Base-by-base conservation (phyloP, 805 yeast genomes). In the Myxozyma melibiosi region DNA sequence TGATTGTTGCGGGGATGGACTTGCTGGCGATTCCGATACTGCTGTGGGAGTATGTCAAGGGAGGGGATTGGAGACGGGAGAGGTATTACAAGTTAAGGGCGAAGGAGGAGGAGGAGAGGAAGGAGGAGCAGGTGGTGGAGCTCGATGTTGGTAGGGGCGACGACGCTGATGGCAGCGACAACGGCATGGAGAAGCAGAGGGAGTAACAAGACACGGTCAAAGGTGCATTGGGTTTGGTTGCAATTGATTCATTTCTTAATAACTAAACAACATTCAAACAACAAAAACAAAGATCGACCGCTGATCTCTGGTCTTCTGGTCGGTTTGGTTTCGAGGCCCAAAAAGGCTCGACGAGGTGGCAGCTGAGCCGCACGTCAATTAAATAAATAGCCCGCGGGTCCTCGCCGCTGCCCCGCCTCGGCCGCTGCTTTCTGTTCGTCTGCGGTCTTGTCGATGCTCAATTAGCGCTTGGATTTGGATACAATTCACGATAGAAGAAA, bases 1-100 rank as follows among this genome's bases (percentile, higher is more conserved):
- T 92, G 0, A 76, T 90, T n/a, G 71, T 88, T 77, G 84, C 84
- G 1, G 55, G 48, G 11, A 52, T 59, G 51, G 35, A 38, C 6
- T 24, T 52, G 20, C 22, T 53, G 4, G 50, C 63, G n/a, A 13
- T 58, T 14, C 62, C 62, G 14, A 33, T 52, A 4, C 16, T 56
- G n/a, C 16, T 25, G 11, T 8, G 43, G 11, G 62, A 59, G 39
- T 43, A 52, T 16, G 8, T 7, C n/a, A 46, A 39, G n/a, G 63
- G 63, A n/a, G 53, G 40, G 30, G 39, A 43, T 20, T 59, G 63
- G 61, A 30, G 63, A 45, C 42, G 51, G 9, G 53, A 40, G 25
- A 28, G 63, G 18, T 38, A 31, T 33, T 47, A 43, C 27, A 45
- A 25, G 55, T 13, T 48, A 4, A 41, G 51, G 20, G 47, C 45